These are phyloP conservation scores for Cupressus sempervirens DNA, from an alignment of 75 land plant species.

Conservation along the genomic window DNA sequence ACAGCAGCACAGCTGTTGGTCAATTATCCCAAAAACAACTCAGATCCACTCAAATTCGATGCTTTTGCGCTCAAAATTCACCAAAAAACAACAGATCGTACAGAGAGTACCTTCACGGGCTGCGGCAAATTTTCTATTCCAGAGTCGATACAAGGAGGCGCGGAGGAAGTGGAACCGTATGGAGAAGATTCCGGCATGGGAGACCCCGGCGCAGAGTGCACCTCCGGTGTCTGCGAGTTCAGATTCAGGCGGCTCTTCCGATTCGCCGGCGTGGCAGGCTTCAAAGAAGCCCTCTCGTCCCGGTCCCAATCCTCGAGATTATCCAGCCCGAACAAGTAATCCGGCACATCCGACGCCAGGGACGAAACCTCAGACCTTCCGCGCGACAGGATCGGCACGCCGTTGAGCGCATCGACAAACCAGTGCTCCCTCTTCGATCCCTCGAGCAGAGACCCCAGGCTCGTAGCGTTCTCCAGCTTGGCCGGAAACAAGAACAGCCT, in stretches of 20 bases:
- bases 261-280: not conserved
- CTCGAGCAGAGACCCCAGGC: conserved; percentile 41
- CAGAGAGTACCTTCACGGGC: not conserved
- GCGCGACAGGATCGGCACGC: conserved; percentile 34
- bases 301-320: conserved; percentile 12
- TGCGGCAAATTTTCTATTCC: not conserved
- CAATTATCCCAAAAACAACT: not conserved
- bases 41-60: not conserved
- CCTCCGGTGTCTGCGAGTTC: not conserved
- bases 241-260: not conserved
- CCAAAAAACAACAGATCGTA: not conserved
- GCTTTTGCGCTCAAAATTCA: not conserved
- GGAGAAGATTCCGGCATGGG: conserved; percentile 4
- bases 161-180: conserved; percentile 1
- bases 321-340: conserved; percentile 68
- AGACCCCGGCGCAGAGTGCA: not conserved
- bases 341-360: conserved; percentile 62
- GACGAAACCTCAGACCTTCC: conserved; percentile 65
- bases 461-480: conserved; percentile 16
- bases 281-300: not conserved
- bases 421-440: conserved; percentile 42
- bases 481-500: conserved; percentile 43
- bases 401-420: conserved; percentile 74
- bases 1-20: too few species aligned
- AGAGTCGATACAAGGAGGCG: conserved; percentile 2